Base-by-base conservation (phyloP, 495 filamentous ascomycete species). In the Podospora pseudoanserina region DNA sequence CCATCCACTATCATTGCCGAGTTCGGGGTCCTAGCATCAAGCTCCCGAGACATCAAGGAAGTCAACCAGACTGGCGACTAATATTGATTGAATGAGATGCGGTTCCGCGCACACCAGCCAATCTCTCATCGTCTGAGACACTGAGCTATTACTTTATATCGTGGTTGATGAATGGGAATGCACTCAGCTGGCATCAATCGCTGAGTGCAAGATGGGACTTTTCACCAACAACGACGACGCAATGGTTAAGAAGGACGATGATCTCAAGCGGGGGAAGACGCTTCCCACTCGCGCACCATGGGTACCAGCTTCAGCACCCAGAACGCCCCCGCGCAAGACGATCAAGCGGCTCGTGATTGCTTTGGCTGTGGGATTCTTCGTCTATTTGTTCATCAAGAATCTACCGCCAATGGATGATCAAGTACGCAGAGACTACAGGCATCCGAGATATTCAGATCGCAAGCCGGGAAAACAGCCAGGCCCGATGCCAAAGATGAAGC, bases 221-320 rank as follows among this genome's bases (percentile, higher is more conserved):
- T 80, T 82, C 57, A 64, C 78, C 68, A 79, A 76, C 72, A 75
- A 81, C 54, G 81, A 82, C 57, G 81, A 81, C 66, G 82, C 80
- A 65, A 39, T 82, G 63, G 78, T 74, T 44, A 85, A 83, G 76
- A 85, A 85, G 71, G 78, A 85, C 70, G 82, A 85, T 72, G 82
- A 85, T 74, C 81, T 77, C 72, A 81, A 79, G 64, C 72, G 75
- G 44, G 68, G 77, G n/a, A 77, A 71, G 63, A 30, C 32, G 0
- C 62, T 68, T 2, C 61, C 63, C n/a, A 73, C 69, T 3, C 76
- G 70, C 18, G 4, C 67, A n/a, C 68, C 64, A 63, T 83, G 81
- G 80, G 70, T 67, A 63, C 69, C 75, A 49, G 68, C 39, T 49
- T 49, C 39, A 2, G 39, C 79, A 26, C 65, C 78, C 23, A 54